These are phyloP conservation scores for Fusarium phyllophilum DNA, from an alignment of 2,329 filamentous ascomycete species.

Conservation along the genomic window DNA sequence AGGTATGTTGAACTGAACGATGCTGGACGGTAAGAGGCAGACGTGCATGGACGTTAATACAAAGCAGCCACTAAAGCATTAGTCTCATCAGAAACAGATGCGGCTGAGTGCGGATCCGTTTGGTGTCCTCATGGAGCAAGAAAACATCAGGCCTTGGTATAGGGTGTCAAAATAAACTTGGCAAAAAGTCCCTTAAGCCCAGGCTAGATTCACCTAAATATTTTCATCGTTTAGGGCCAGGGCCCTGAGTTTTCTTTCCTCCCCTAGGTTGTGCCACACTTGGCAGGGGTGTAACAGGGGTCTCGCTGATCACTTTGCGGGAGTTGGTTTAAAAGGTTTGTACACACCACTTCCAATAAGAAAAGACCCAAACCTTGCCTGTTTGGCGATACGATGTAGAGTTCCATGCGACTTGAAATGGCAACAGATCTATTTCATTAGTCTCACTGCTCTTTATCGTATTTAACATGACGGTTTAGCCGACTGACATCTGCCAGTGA, in stretches of 20 bases:
- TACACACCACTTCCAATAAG: not conserved
- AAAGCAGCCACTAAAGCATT: not conserved
- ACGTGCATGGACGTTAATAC: not conserved
- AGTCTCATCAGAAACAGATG: conserved; percentile 19
- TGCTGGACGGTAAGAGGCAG: not conserved
- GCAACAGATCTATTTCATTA: not conserved
- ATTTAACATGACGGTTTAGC: not conserved
- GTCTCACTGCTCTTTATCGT: not conserved
- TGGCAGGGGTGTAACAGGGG: not conserved
- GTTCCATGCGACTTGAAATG: not conserved
- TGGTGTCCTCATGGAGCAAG: not conserved
- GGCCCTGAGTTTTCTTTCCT: not conserved
- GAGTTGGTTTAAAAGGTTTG: not conserved
- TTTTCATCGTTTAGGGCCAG: not conserved
- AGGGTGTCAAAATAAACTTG: not conserved
- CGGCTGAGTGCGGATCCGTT: conserved; percentile 19
- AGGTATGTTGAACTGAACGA: not conserved
- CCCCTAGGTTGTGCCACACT: not conserved
- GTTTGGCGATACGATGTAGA: not conserved
- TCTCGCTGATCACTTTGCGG: not conserved
- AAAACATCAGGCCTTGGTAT: not conserved
- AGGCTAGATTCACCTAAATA: not conserved
- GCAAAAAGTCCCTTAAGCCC: not conserved
- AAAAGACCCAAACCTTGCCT: not conserved
- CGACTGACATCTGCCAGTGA: not conserved